These are phyloP conservation scores for Lathyrus aphaca DNA, from an alignment of 306 rosid species.

Conservation along the genomic window DNA sequence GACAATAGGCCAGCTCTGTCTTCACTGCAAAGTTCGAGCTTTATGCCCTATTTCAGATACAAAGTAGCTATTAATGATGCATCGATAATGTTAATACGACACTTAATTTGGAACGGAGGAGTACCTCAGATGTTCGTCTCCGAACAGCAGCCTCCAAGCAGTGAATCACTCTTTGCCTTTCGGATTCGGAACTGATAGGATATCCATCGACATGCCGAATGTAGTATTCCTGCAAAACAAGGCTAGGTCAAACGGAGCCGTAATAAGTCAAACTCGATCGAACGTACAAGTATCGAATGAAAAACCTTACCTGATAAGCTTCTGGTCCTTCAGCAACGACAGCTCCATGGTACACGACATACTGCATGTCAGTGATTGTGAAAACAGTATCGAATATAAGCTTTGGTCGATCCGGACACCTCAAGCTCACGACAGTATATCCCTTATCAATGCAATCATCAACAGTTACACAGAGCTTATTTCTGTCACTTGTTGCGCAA, in stretches of 20 bases:
- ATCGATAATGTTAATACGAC: too few relatives aligned
- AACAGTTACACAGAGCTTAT: conserved; percentile 65
- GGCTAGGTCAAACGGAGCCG: too few relatives aligned
- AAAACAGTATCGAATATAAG: conserved; percentile 81
- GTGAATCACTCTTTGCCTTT: conserved; percentile 88
- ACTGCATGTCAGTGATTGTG: conserved; percentile 94
- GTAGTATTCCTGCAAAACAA: conserved; percentile 66
- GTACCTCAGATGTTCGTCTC: conserved; percentile 87
- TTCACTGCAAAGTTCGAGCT: conserved; percentile 81
- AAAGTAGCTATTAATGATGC: background rate
- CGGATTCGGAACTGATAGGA: conserved; percentile 87
- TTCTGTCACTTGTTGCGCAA: conserved; percentile 57
- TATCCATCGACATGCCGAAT: conserved; percentile 89
- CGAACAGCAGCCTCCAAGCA: conserved; percentile 95
- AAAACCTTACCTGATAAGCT: conserved; percentile 93
- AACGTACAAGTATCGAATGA: too few relatives aligned
- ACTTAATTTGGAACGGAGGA: background rate
- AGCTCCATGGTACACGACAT: conserved; percentile 91
- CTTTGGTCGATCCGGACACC: conserved; percentile 90
- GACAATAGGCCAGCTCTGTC: conserved; percentile 90
- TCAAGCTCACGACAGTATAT: conserved; percentile 86
- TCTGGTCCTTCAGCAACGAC: conserved; percentile 93
- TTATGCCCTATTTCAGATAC: conserved; percentile 68
- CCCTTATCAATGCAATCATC: conserved; percentile 80
- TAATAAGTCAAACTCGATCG: too few relatives aligned